Percentiles rank a stretch among this genome's conserved stretches.
These are phyloP conservation scores for Schizonepeta tenuifolia DNA, from an alignment of 257 asterid species.

Conservation along the genomic window DNA sequence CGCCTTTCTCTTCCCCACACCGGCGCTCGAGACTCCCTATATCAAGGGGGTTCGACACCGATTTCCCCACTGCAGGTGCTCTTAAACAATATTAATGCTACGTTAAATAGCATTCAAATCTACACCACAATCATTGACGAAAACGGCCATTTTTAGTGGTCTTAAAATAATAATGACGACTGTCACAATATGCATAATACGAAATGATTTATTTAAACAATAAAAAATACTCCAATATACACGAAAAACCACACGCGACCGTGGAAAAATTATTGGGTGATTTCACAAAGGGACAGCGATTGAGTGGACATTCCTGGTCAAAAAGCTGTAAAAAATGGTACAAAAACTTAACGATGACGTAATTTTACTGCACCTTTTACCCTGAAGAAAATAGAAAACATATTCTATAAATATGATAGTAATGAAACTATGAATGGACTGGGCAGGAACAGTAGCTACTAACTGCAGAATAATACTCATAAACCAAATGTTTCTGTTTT, in stretches of 20 bases:
- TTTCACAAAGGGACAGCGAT: slow-evolving; percentile 28
- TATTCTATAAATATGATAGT: background rate
- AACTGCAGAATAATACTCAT: background rate
- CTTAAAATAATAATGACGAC: background rate
- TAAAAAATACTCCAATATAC: background rate
- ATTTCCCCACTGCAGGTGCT: too few species aligned
- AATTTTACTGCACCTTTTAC: slow-evolving; percentile 14
- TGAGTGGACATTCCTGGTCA: slow-evolving; percentile 24
- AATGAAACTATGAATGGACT: background rate
- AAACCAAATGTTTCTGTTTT: background rate
- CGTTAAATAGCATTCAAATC: background rate
- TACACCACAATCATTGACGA: background rate
- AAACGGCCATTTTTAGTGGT: background rate
- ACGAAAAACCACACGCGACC: slow-evolving; percentile 24
- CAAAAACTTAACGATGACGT: slow-evolving; percentile 16
- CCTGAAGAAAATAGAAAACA: background rate
- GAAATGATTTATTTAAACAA: too few species aligned
- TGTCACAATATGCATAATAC: background rate
- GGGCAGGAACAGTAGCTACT: background rate
- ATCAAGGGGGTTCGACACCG: too few species aligned
- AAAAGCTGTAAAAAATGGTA: slow-evolving; percentile 26
- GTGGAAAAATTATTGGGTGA: slow-evolving; percentile 23
- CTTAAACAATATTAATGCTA: background rate
- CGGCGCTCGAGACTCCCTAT: too few species aligned
- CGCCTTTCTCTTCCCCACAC: too few species aligned